Base-by-base conservation (phyloP, 169 alveolate genomes). In the Eimeria sp. region DNA sequence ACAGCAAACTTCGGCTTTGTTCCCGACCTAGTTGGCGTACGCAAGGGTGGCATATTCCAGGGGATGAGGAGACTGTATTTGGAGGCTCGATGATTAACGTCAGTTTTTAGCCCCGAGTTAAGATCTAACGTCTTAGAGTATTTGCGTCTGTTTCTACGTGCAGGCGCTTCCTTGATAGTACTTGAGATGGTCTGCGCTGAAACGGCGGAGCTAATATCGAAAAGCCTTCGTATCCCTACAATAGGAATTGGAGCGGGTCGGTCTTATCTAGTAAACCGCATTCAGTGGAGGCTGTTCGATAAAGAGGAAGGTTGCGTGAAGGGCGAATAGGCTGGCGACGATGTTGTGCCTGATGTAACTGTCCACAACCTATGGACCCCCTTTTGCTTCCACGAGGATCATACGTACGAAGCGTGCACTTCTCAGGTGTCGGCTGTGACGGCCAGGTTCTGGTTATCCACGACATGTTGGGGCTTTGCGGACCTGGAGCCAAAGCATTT, bases 401-500 rank as follows among this genome's bases (percentile, higher is more conserved):
- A 33, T 89, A 56, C 52, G 66, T 2, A 4, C 62, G 18, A 68
- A 82, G 62, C 37, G 80, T 40, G 66, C 60, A 27, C 49, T 33
- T 30, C 80, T 33, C 82, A 95, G 97, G 97, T 33, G 74, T 76
- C 62, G 93, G 94, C 46, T 95, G 97, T 52, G 97, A 95, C 66
- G 97, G 97, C 64, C 97, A 95, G 90, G 97, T 95, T 64, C 60
- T 95, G 37, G 97, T 95, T 52, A 89, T 85, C 52, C 97, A 95
- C 87, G 97, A 95, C 77, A 37, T 95, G 89, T 52, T 89, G 40
- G 97, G 96, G 66, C 90, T 95, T 4, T 66, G 94, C 33, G 94
- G 94, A 49, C 94, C 94, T 6, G 94, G 83, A 46, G 52, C 94
- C 23, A 66, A 62, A 43, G n/a, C 20, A n/a, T 87, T 54, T 37